Base-by-base conservation (phyloP, 2,329 filamentous ascomycete species). In the Fusarium nematophilum region DNA sequence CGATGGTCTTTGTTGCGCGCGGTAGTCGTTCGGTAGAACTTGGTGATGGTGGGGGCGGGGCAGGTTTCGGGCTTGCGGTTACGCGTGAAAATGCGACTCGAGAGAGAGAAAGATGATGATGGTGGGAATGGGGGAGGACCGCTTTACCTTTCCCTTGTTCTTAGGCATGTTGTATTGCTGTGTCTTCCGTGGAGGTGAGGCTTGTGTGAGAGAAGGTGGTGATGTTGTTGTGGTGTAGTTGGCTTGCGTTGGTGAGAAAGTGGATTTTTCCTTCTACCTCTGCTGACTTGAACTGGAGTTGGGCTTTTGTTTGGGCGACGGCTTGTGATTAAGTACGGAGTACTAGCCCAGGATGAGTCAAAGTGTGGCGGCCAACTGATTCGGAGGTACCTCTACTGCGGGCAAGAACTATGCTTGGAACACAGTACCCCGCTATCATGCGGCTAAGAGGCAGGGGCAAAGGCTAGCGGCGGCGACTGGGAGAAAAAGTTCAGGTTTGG, bases 111-210 rank as follows among this genome's bases (percentile, higher is more conserved):
- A 30, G 18, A 17, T 21, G 25, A n/a, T 10, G 27, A 25, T 11
- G 36, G 43, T 5, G 29, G 46, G 34, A 46, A 53, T 23, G 39
- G 13, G 13, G 56, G 31, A 52, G 11, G 14, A 36, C 37, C 85
- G 76, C 14, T 44, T 48, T 84, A 96, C 93, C 83, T 97, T 97
- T 93, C 93, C 93, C 89, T 97, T 97, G 80, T 97, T 97, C 92
- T 97, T 97, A 75, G 93, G 93, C 93, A 97, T 97, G 62, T 80
- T 88, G 74, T 56, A 62, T 37, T 46, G 45, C 51, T 59, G 26
- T 45, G 9, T 8, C 42, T 33, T 47, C 34, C 51, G 39, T 49
- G 30, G 25, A 31, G 53, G 48, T 30, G 39, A 29, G 29, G 38
- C 48, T 50, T 38, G 52, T 36, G 39, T 42, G 40, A 54, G 37